Conservation (phyloP, 2,329 filamentous ascomycete species). For the Metarhizium anisopliae region DNA sequence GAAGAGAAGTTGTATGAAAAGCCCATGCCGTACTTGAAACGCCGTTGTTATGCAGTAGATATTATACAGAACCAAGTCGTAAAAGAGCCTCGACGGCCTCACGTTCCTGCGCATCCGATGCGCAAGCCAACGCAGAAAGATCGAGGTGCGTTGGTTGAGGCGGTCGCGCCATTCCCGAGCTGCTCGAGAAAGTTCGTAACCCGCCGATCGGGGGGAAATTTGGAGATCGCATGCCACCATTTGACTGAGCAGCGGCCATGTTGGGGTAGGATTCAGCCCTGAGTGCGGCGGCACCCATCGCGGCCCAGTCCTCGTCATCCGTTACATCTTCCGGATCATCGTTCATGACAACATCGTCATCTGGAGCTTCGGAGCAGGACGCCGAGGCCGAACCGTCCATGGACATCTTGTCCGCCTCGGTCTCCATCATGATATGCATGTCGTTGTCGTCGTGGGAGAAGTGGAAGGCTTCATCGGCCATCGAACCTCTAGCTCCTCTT, state of each 20-base stretch:
- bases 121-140: slow-evolving; percentile 39
- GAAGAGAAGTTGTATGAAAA: neutral
- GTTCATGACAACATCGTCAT: slow-evolving; percentile 57
- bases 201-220: slow-evolving; percentile 39
- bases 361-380: slow-evolving; percentile 67
- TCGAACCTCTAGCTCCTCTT: slow-evolving; percentile 45
- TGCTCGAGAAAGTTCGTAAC: slow-evolving; percentile 39
- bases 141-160: slow-evolving; percentile 43
- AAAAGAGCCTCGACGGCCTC: slow-evolving; percentile 76
- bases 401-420: slow-evolving; percentile 94
- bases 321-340: slow-evolving; percentile 80
- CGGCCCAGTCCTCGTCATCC: slow-evolving; percentile 93
- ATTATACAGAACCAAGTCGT: slow-evolving; percentile 71
- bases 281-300: slow-evolving; percentile 77
- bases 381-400: slow-evolving; percentile 60
- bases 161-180: slow-evolving; percentile 43
- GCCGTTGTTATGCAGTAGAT: slow-evolving; percentile 21
- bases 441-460: slow-evolving; percentile 66
- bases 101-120: slow-evolving; percentile 64
- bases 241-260: slow-evolving; percentile 46
- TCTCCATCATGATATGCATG: slow-evolving; percentile 62
- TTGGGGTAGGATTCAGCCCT: slow-evolving; percentile 56
- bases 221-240: slow-evolving; percentile 30
- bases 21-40: slow-evolving; percentile 1
- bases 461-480: slow-evolving; percentile 61